Evolutionary conservation across 78 protist species (phyloP).

Genomic region (slime mould (Dictyostelium discoideum)): dicty_2.7 NC_007090.3:60501-61000

Average conservation of each 20-base stretch:
- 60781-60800: neutral
- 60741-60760: neutral
- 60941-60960: too few species aligned
- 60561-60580: neutral
- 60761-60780: constrained; percentile 3
- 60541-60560: too few species aligned
- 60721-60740: neutral
- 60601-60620: neutral
- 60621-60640: neutral
- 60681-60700: neutral
- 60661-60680: neutral
- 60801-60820: neutral
- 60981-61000: too few species aligned
- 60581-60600: neutral
- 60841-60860: neutral
- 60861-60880: too few species aligned
- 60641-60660: neutral
- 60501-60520: neutral
- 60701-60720: neutral
- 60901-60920: neutral
- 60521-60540: neutral
- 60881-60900: neutral
- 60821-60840: neutral
- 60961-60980: too few species aligned
- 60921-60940: too few species aligned